A percentile compares a stretch with the other conserved stretches of the same genome.
Conservation (phyloP, 306 rosid genomes). For the Heteromeles arbutifolia region DNA sequence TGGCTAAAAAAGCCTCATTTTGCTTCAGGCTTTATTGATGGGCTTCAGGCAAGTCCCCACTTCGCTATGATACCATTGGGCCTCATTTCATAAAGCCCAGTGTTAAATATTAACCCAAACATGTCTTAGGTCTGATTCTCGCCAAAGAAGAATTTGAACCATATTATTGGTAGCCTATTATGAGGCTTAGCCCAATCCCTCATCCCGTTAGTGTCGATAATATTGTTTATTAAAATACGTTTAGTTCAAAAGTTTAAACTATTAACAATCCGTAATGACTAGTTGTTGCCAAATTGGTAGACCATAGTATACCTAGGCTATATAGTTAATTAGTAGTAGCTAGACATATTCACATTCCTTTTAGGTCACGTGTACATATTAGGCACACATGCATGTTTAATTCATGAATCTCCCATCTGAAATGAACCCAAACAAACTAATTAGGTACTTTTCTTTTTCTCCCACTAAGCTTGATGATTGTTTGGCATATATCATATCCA, state of each 20-base stretch:
- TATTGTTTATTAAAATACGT: background rate
- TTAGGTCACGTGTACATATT: background rate
- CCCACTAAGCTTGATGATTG: slow-evolving; percentile 1
- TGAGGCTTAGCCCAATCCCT: no score
- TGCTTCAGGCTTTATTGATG: no score
- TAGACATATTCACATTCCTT: background rate
- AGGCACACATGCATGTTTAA: background rate
- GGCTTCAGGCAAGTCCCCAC: no score
- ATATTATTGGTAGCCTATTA: no score
- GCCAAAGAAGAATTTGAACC: no score
- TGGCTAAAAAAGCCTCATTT: no score
- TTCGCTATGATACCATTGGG: no score
- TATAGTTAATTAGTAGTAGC: background rate
- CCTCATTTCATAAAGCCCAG: no score
- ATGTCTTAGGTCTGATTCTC: no score
- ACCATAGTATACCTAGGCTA: background rate
- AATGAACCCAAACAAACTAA: background rate
- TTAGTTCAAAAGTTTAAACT: background rate
- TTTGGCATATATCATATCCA: background rate
- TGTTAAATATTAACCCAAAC: no score
- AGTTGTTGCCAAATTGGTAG: background rate
- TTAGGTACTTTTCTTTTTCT: background rate
- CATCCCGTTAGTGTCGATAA: no score
- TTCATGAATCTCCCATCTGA: background rate
- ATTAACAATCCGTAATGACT: background rate